These are phyloP conservation scores for Pharnaceum exiguum DNA, from an alignment of 148 eudicot species.

Conservation along the genomic window DNA sequence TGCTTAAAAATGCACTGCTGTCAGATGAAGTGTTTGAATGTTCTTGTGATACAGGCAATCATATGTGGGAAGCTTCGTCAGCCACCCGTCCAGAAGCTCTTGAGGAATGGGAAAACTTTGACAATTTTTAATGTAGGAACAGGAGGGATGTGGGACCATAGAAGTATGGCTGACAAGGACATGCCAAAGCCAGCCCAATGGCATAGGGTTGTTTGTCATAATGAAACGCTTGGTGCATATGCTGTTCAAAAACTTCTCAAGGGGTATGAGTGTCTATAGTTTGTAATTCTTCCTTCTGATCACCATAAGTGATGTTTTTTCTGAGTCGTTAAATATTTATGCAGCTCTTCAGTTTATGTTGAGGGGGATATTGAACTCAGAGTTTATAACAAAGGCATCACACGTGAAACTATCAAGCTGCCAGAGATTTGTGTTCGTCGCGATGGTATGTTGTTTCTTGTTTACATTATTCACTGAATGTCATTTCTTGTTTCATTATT, in stretches of 20 bases:
- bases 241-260: constrained; percentile 82
- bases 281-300: not conserved
- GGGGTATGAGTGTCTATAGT: constrained; percentile 41
- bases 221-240: constrained; percentile 73
- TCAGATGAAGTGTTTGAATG: constrained; percentile 6
- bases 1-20: not conserved
- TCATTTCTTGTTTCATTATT: not conserved
- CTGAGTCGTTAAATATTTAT: constrained; percentile 20
- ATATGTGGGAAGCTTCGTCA: constrained; percentile 92
- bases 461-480: not conserved
- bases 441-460: constrained; percentile 55
- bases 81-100: constrained; percentile 86
- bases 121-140: constrained; percentile 92
- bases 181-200: constrained; percentile 87
- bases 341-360: constrained; percentile 90
- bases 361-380: constrained; percentile 97
- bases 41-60: constrained; percentile 53
- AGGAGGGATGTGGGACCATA: constrained; percentile 95
- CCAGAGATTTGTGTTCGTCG: constrained; percentile 85
- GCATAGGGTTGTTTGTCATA: constrained; percentile 94
- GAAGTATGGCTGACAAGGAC: constrained; percentile 42
- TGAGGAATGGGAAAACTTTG: constrained; percentile 85
- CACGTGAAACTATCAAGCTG: constrained; percentile 64
- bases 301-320: constrained; percentile 1
- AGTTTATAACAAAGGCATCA: constrained; percentile 80